Evolutionary conservation across 129 eudicot species (phyloP), one percentile per base, ranked within the genome.

Genomic region (Scalesia atractyloides): DNA sequence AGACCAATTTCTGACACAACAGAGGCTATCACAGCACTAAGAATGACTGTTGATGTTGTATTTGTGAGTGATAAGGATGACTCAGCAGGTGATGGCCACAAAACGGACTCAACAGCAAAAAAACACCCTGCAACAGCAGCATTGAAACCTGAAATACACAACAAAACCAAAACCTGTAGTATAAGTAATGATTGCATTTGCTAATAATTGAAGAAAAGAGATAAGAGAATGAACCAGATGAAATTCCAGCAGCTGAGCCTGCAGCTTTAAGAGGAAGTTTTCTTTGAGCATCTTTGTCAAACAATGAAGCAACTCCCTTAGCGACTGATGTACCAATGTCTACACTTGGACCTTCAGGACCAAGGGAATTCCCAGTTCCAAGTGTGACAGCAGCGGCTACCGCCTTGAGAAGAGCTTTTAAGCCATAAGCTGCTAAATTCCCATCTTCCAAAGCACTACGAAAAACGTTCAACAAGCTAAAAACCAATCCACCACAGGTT

Each of bases 51-150:
- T 26, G 98, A 93, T 77, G 98, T 93, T 37, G 96, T 87, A 81
- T 93, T 85, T n/a, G 96, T 77, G 63, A 87, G 85, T 18, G 98
- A 93, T 63, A 82, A 80, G 66, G 92, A 87, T 52, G 98, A 87
- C 54, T 89, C 95, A 52, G 86, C 72, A 66, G 96, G 90, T 16
- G 98, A 83, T 67, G 95, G 98, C 98, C 98, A 93, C 69, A 93
- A 83, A 50, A 93, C 95, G 1, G 98, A 89, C 84, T 93, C 98
- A 56, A 93, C 94, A 15, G 96, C 98, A 36, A 93, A 93, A 78
- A 93, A 93, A 76, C 98, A 93, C 70, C 98, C 98, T 48, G 95
- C 95, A 69, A 93, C 98, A 66, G 96, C 96, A 78, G 96, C 98
- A 82, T 93, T 93, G 80, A 93, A 93, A 57, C 96, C 98, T 93